Evolutionary conservation across 2,329 filamentous ascomycete genomes (phyloP), one percentile per base, ranked within the genome.

Genomic region (Colletotrichum spaethianum): DNA sequence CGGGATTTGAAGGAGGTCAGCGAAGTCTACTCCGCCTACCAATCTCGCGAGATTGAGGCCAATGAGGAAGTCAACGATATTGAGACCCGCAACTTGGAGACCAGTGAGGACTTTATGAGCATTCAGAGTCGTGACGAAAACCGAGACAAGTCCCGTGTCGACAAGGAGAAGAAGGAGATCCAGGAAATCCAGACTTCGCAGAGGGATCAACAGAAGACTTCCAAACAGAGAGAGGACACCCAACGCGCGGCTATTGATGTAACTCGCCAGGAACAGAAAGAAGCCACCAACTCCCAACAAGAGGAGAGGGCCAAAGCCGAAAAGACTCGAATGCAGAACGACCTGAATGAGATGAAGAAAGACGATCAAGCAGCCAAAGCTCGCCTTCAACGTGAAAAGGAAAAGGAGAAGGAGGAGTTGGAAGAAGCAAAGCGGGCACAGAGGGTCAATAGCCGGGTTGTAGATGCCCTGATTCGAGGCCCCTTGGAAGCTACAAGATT

Each of bases 351-450:
- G 0, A 46, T 55, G 1, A 70, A 70, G 40, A 8, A 11, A 1
- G 7, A 61, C n/a, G 50, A 70, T 6, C 3, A 8, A 0, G 38
- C 3, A 3, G 46, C 67, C 0, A 70, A 70, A 31, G 31, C 23
- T 1, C 6, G 8, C 4, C 63, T 70, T 2, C 46, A 46, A 4
- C 3, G 1, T 5, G 3, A 60, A 14, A 70, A 61, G 14, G 31
- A 67, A 0, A 44, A 61, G 67, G 46, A 70, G 48, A 60, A 61
- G 6, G 6, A 48, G 31, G 63, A 70, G 11, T 9, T 70, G 11
- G 28, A 28, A 4, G 55, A 61, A 0, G 26, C 56, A 8, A 70
- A 44, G 9, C 42, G 20, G 4, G 46, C 46, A 50, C 44, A 46
- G 14, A 9, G 20, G 53, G 33, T 18, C 23, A 23, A 20, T n/a